Evolutionary conservation across 257 asterid species (phyloP), one percentile per base, ranked within the genome.

Genomic region (Solanum sejunctum): DNA sequence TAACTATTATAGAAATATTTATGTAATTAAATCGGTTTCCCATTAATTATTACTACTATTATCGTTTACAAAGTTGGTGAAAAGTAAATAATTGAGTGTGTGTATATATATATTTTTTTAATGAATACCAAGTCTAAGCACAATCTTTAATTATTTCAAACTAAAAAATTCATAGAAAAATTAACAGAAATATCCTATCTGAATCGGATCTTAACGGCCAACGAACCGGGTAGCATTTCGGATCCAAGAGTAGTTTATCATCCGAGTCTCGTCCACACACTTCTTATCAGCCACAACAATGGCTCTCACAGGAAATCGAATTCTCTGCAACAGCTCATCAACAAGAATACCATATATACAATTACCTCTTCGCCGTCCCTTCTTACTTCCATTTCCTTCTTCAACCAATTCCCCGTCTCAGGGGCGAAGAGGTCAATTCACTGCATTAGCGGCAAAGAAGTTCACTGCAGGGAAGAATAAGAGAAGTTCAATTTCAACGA

Each of bases 391-490:
- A 0, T 84, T 86, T 10, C 0, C 21, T 7, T 83, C 89, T 8
- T 21, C 85, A 21, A 70, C 83, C 13, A 86, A 87, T 7, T 84
- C 90, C 3, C 83, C 89, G 88, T 73, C 92, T 84, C 88, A 67
- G 2, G 85, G 93, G 45, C 82, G 88, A 82, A 17, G 91, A 45
- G 83, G 90, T 15, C 82, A 71, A 49, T 86, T 89, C 88, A 83
- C 91, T 9, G 97, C 91, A 11, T 89, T 97, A 0, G 98, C 99
- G 82, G 92, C 98, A 45, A 93, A 91, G 90, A 93, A 93, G 90
- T 84, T 78, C 41, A 87, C 91, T 41, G 87, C 91, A 69, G 99
- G 99, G 18, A 91, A 63, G 85, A 95, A 92, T 92, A 96, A 93
- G 89, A 89, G 91, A 49, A 92, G 86, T 84, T 89, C 95, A 20